Conservation (phyloP, 176 grass and related monocot genomes). For the Hsuehochloa calcarea region DNA sequence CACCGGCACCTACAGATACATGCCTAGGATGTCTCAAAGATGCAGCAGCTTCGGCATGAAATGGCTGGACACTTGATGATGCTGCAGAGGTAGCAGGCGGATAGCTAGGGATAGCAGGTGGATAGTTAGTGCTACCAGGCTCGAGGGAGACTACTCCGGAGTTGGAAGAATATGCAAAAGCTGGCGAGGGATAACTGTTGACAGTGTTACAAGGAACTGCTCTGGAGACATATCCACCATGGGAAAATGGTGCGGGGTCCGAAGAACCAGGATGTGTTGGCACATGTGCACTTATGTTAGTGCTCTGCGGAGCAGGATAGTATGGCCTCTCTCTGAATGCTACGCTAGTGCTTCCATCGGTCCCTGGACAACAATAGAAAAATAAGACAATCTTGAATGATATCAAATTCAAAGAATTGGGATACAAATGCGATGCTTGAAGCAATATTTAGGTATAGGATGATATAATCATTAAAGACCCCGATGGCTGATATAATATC, state of each 20-base stretch:
- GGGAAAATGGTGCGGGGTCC: slow-evolving; percentile 19
- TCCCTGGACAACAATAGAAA: slow-evolving; percentile 1
- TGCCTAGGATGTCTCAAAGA: slow-evolving; percentile 53
- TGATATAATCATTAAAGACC: background rate
- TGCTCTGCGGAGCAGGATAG: slow-evolving; percentile 39
- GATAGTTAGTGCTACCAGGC: slow-evolving; percentile 23
- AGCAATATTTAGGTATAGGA: background rate
- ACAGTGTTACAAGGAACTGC: slow-evolving; percentile 22
- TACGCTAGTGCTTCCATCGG: slow-evolving; percentile 22
- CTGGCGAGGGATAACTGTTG: slow-evolving; percentile 34
- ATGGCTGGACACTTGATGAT: slow-evolving; percentile 31
- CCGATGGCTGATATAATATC: background rate
- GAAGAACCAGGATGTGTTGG: slow-evolving; percentile 33
- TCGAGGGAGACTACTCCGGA: slow-evolving; percentile 24
- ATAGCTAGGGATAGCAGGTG: slow-evolving; percentile 33
- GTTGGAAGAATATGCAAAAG: slow-evolving; percentile 38
- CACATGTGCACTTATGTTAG: slow-evolving; percentile 37
- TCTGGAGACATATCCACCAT: slow-evolving; percentile 38
- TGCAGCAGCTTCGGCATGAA: slow-evolving; percentile 41
- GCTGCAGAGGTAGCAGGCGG: slow-evolving; percentile 31
- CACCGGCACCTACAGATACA: slow-evolving; percentile 23
- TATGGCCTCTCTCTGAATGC: slow-evolving; percentile 43
- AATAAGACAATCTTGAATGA: background rate
- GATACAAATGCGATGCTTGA: background rate
- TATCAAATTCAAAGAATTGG: background rate